Evolutionary conservation across 1,284 basidiomycete genomes (phyloP).

Genomic region (Tremellales sp.): DNA sequence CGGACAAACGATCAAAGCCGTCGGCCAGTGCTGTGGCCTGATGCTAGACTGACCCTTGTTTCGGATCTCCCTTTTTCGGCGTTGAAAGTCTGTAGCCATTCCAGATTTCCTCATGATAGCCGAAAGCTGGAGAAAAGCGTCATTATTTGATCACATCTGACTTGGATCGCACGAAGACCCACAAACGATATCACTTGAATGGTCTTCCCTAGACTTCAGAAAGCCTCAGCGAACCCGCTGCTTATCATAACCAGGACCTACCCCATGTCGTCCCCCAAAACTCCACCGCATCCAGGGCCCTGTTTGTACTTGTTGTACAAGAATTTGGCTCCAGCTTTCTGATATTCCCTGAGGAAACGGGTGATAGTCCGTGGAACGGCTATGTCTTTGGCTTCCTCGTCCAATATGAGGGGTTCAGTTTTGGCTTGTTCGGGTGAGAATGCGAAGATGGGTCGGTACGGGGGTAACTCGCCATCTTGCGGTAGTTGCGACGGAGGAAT

Average conservation of each 20-base stretch:
- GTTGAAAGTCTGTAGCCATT: conserved; percentile 32
- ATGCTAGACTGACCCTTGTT: conserved; percentile 9
- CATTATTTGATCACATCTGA: neutral
- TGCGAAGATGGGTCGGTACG: conserved; percentile 24
- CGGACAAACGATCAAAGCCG: conserved; percentile 45
- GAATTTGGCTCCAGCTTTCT: conserved; percentile 51
- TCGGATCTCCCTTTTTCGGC: conserved; percentile 32
- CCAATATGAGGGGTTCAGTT: conserved; percentile 26
- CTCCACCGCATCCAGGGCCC: conserved; percentile 42
- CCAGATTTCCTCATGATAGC: conserved; percentile 54
- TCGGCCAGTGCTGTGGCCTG: conserved; percentile 38
- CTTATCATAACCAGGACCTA: conserved; percentile 11
- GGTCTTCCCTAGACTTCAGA: conserved; percentile 48
- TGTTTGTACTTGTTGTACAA: conserved; percentile 49
- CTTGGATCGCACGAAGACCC: conserved; percentile 4
- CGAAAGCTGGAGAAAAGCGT: conserved; percentile 36
- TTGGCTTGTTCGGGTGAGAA: conserved; percentile 11
- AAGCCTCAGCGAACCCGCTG: neutral
- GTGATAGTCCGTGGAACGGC: conserved; percentile 50
- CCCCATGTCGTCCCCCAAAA: conserved; percentile 56
- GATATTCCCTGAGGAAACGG: conserved; percentile 52
- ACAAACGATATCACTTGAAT: conserved; percentile 48
- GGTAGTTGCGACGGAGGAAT: neutral
- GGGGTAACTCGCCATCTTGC: conserved; percentile 10
- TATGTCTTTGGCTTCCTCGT: conserved; percentile 22